Evolutionary conservation across 2,329 filamentous ascomycete genomes (phyloP).

Genomic region (Oidium heveae): DNA sequence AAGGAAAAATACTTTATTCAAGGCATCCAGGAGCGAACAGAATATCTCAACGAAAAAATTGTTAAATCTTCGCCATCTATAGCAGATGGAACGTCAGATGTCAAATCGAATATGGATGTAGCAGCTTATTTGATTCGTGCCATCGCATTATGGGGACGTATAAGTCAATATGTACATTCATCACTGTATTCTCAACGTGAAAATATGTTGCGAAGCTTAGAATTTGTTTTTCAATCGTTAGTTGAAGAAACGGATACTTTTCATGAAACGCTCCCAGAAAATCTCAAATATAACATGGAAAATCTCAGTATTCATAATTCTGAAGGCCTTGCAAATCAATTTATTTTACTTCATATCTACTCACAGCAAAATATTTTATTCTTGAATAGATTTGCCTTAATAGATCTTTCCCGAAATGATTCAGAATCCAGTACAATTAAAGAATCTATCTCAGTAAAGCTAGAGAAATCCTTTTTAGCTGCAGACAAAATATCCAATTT

Average conservation of each 20-base stretch:
- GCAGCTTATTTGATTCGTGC: slow-evolving; percentile 71
- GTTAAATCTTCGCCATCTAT: slow-evolving; percentile 36
- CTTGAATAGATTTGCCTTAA: slow-evolving; percentile 63
- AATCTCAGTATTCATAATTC: slow-evolving; percentile 69
- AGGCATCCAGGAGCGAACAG: slow-evolving; percentile 71
- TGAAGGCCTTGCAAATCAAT: slow-evolving; percentile 71
- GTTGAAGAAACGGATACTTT: slow-evolving; percentile 48
- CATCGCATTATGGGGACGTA: slow-evolving; percentile 70
- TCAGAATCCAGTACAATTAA: slow-evolving; percentile 39
- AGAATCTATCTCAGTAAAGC: slow-evolving; percentile 51
- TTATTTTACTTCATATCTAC: slow-evolving; percentile 73
- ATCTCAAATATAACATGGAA: slow-evolving; percentile 49
- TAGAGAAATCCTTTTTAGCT: slow-evolving; percentile 52
- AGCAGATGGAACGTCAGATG: slow-evolving; percentile 36
- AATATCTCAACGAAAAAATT: slow-evolving; percentile 45
- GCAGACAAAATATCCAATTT: slow-evolving; percentile 71
- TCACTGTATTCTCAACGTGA: slow-evolving; percentile 61
- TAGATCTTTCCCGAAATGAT: slow-evolving; percentile 31
- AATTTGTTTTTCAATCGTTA: slow-evolving; percentile 52
- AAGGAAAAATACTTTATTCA: slow-evolving; percentile 76
- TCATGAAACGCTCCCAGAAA: slow-evolving; percentile 38
- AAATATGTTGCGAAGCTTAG: slow-evolving; percentile 54
- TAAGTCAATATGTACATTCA: slow-evolving; percentile 75
- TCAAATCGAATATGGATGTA: slow-evolving; percentile 75
- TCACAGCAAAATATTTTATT: slow-evolving; percentile 79